Base-by-base conservation (phyloP, 2,329 filamentous ascomycete species). In the Ceratocystis cacaofunesta region DNA sequence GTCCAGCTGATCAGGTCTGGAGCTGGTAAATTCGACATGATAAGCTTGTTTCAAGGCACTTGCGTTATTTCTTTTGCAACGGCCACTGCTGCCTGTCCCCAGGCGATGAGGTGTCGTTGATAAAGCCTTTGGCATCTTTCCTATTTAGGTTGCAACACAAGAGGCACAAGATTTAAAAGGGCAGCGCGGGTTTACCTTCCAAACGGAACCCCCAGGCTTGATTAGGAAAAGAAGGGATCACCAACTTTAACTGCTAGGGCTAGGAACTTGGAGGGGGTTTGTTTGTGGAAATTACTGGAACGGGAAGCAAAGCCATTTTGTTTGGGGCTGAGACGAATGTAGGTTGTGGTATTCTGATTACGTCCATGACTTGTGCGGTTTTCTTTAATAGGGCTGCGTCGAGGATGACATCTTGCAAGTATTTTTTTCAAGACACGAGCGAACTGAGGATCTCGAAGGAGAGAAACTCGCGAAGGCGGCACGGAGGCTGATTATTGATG, bases 161-260 rank as follows among this genome's bases (percentile, higher is more conserved):
- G 32, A 36, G 55, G 28, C 28, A 32, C 55, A n/a, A 58, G 12
- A 58, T 58, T 19, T 19, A 58, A 58, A 58, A 58, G 12, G 22
- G 55, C 28, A n/a, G 28, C 28, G 55, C n/a, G 15, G 55, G 55
- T 32, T 58, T n/a, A n/a, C 17, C 55, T 58, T 15, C 28, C 55
- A 32, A 32, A 36, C 55, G n/a, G 55, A 58, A 10, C 7, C 22
- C 22, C 17, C 55, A 58, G 55, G 28, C 55, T 58, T 58, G 55
- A 32, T 58, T 58, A 32, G 55, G 55, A 36, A 58, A 58, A 58
- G 55, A 58, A 58, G 55, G 55, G 55, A 32, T 58, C 55, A 58
- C 55, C 28, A 36, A 36, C 55, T 58, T 32, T 58, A 58, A 58
- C 25, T 28, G 15, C 25, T 52, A 52, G 48, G 17, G n/a, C 48